phyloP scores from a whole-genome alignment of 2,329 filamentous ascomycete species.

The Ceratocystis lukuohia region DNA sequence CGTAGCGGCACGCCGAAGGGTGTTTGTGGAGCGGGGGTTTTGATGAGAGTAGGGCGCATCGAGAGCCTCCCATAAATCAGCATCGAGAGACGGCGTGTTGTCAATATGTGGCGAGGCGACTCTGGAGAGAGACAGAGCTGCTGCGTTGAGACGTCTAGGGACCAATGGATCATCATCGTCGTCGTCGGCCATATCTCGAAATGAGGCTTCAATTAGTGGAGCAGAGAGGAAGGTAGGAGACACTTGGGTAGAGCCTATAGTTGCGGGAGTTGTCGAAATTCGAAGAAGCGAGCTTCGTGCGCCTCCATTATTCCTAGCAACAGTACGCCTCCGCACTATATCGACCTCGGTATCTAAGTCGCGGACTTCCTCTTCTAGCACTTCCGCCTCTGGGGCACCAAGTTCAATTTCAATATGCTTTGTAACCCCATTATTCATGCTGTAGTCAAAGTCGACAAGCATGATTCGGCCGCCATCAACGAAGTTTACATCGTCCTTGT shows the following conservation, averaged over 20 bases:
- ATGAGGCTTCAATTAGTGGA: background rate
- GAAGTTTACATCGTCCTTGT: slow-evolving; percentile 60
- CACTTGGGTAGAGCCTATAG: background rate
- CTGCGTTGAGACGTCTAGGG: slow-evolving; percentile 32
- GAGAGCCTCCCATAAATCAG: slow-evolving; percentile 35
- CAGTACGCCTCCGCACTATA: slow-evolving; percentile 60
- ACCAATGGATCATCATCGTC: slow-evolving; percentile 37
- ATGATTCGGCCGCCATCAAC: slow-evolving; percentile 65
- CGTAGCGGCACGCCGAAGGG: slow-evolving; percentile 58
- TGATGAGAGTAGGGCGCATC: slow-evolving; percentile 62
- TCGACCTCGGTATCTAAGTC: slow-evolving; percentile 68
- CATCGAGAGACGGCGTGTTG: slow-evolving; percentile 20
- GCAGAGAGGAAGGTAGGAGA: background rate
- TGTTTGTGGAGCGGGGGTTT: slow-evolving; percentile 55
- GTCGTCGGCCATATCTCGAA: slow-evolving; percentile 19
- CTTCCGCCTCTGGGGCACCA: slow-evolving; percentile 54
- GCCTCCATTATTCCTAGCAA: slow-evolving; percentile 45
- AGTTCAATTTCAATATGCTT: slow-evolving; percentile 55
- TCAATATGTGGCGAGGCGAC: background rate
- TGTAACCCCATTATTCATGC: slow-evolving; percentile 43
- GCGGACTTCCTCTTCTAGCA: slow-evolving; percentile 57
- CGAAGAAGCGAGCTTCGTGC: slow-evolving; percentile 36
- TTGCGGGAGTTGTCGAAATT: slow-evolving; percentile 30
- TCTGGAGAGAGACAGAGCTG: slow-evolving; percentile 18
- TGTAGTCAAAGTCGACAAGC: slow-evolving; percentile 61